phyloP scores from a whole-genome alignment of 108 stramenopile species.

The Skeletonema tropicum region DNA sequence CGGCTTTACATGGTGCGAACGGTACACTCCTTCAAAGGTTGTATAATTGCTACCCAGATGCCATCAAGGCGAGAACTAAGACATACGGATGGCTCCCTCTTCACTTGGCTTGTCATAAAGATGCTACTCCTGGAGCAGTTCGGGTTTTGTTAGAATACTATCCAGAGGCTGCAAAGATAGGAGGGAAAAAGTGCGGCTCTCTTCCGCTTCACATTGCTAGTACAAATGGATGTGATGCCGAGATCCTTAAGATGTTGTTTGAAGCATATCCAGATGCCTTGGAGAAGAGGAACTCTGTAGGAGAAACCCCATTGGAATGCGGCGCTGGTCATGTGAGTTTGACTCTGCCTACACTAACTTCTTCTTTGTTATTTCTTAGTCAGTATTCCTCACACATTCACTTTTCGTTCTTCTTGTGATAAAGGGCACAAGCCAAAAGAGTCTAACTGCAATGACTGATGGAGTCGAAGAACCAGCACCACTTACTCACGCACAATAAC shows the following conservation, averaged over 20 bases:
- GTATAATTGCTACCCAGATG: slow-evolving; percentile 50
- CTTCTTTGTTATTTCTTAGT: not conserved
- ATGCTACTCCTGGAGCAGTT: slow-evolving; percentile 42
- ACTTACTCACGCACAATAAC: slow-evolving; percentile 1
- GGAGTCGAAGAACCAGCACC: slow-evolving; percentile 4
- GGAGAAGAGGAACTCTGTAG: slow-evolving; percentile 42
- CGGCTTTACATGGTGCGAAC: slow-evolving; percentile 43
- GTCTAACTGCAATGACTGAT: slow-evolving; percentile 30
- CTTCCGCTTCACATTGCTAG: slow-evolving; percentile 50
- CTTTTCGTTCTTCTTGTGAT: not conserved
- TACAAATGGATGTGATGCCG: slow-evolving; percentile 38
- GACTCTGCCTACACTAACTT: not conserved
- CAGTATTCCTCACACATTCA: not conserved
- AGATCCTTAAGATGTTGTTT: slow-evolving; percentile 60
- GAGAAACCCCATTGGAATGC: slow-evolving; percentile 33
- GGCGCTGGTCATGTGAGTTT: slow-evolving; percentile 36
- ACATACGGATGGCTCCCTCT: slow-evolving; percentile 50
- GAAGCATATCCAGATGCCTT: slow-evolving; percentile 58
- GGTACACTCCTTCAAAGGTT: slow-evolving; percentile 36
- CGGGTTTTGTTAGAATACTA: slow-evolving; percentile 35
- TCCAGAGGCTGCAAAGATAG: slow-evolving; percentile 40
- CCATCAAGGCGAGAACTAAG: slow-evolving; percentile 39
- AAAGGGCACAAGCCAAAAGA: slow-evolving; percentile 19
- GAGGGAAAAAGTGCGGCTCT: slow-evolving; percentile 47
- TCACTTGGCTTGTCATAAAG: slow-evolving; percentile 52